Evolutionary conservation across 176 grass and related monocot genomes (phyloP), one percentile per base, ranked within the genome.

Genomic region (Oryza glumipatula): DNA sequence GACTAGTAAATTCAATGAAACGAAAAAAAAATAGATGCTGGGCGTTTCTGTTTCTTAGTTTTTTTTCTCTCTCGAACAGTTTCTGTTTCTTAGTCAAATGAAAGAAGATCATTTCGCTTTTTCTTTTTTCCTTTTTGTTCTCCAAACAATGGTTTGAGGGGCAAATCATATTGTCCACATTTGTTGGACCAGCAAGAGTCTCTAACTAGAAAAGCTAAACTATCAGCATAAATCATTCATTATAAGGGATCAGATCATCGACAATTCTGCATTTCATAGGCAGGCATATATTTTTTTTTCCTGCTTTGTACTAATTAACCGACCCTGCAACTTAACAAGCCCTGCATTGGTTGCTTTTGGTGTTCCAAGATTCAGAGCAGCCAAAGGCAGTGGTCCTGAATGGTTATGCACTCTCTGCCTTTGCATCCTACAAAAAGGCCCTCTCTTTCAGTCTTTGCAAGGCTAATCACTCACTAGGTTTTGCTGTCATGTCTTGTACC

Each of bases 311-410:
- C 68, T 69, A 41, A 41, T 41, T 41, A 82, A 79, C 74, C 5
- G 84, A 83, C 70, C 28, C 41, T 75, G 28, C 84, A 79, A 83
- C 88, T 79, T 83, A 64, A 22, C 68, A 83, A 15, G 32, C 69
- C 63, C 49, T 87, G 69, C 80, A 83, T 90, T 90, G 80, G 89
- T 23, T 76, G 84, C 89, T 90, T 90, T 90, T 65, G 80, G 80
- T 90, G 89, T 90, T 83, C 80, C 84, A 87, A 83, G 84, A 83
- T 90, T 87, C 84, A 87, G 68, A 68, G 28, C 74, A 68, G 28
- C 74, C 75, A 44, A 79, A 90, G 49, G 75, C 69, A 76, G 89
- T 80, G 89, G 84, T 83, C 84, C 84, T 83, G 74, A 32, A 79
- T 77, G 84, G 58, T 52, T 90, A 41, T 74, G 56, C 72, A 52